phyloP scores from a whole-genome alignment of 495 filamentous ascomycete genomes.

The Niebla homalea region DNA sequence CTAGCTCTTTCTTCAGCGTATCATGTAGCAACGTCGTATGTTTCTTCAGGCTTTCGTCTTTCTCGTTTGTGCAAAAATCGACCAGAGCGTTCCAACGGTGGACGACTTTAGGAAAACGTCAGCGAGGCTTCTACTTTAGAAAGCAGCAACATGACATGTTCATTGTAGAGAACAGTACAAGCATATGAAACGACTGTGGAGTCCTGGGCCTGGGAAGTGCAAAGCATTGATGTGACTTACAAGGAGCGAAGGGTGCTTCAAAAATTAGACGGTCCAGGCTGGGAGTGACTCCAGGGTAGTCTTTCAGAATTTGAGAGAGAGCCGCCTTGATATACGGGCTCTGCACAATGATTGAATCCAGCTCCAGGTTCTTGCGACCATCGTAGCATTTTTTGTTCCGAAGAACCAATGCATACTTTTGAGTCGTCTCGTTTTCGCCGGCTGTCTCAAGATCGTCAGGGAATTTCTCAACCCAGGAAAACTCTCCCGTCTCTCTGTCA shows the following conservation, averaged over 20 bases:
- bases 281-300: constrained; percentile 52
- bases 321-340: constrained; percentile 47
- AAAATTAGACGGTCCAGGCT: constrained; percentile 47
- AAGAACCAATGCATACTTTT: constrained; percentile 39
- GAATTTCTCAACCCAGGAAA: constrained; percentile 23
- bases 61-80: constrained; percentile 31
- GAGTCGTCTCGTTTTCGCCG: constrained; percentile 37
- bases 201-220: too few species aligned
- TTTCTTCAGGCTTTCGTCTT: constrained; percentile 34
- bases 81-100: constrained; percentile 50
- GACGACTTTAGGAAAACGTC: constrained; percentile 25
- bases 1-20: constrained; percentile 45
- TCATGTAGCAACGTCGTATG: constrained; percentile 45
- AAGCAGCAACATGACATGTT: too few species aligned
- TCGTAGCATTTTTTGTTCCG: constrained; percentile 43
- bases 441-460: constrained; percentile 34
- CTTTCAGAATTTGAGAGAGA: constrained; percentile 40
- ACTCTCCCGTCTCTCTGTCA: constrained; percentile 15
- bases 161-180: too few species aligned
- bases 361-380: constrained; percentile 44
- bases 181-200: too few species aligned
- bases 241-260: constrained; percentile 43
- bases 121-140: too few species aligned
- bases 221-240: too few species aligned
- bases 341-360: constrained; percentile 53